phyloP scores from a whole-genome alignment of 2,329 filamentous ascomycete species.

The Zymoseptoria crescenta region DNA sequence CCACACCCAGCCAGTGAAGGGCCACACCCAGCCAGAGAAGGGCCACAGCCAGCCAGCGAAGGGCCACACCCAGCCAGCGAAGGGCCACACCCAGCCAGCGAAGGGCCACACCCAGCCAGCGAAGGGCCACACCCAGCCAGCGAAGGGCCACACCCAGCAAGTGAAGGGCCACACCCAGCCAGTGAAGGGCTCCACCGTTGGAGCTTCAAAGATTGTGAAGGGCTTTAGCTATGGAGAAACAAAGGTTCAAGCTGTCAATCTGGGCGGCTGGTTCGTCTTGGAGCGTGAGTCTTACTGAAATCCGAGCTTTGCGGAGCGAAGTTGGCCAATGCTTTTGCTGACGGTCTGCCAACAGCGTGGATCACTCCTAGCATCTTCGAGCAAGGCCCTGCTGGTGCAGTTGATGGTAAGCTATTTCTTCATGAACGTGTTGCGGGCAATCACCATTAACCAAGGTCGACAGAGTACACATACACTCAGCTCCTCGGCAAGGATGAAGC shows the following conservation, averaged over 20 bases:
- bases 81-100: no score
- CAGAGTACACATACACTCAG: slow-evolving; percentile 29
- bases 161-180: no score
- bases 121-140: no score
- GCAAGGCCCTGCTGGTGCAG: slow-evolving; percentile 37
- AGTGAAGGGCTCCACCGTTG: no score
- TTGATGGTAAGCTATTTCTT: slow-evolving; percentile 38
- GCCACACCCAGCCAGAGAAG: no score
- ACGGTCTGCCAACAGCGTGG: neutral
- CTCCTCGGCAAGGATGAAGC: slow-evolving; percentile 39
- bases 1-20: no score
- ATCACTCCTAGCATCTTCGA: slow-evolving; percentile 52
- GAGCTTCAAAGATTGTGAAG: neutral
- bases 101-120: no score
- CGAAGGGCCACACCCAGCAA: no score
- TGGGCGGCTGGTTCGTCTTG: slow-evolving; percentile 56
- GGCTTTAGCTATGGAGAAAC: slow-evolving; percentile 45
- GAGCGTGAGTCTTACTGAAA: slow-evolving; percentile 49
- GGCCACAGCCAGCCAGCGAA: no score
- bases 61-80: no score
- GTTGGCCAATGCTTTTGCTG: neutral
- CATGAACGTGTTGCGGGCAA: neutral
- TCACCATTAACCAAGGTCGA: neutral
- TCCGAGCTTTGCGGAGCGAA: neutral
- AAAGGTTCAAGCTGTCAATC: slow-evolving; percentile 57